Percentiles rank a stretch among this genome's conserved stretches.
These are phyloP conservation scores for Lenzites betulinus DNA, from an alignment of 768 basidiomycete species.

Conservation along the genomic window DNA sequence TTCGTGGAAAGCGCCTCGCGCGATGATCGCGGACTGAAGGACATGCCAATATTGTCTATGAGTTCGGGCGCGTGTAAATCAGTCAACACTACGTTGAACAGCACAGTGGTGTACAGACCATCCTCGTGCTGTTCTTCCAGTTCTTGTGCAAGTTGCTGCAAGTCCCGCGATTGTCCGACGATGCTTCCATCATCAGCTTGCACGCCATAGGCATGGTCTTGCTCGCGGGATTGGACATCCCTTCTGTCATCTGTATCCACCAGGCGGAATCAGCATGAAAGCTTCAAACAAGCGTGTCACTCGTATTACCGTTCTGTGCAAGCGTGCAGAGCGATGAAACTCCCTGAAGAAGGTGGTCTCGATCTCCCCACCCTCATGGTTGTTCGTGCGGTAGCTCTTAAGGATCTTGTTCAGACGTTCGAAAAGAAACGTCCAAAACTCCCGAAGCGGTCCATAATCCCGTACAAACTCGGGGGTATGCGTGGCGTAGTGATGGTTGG, in stretches of 20 bases:
- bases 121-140: neutral
- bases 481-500: conserved; percentile 41
- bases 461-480: conserved; percentile 31
- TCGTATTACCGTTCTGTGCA: conserved; percentile 18
- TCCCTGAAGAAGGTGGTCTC: conserved; percentile 33
- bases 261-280: neutral
- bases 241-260: neutral
- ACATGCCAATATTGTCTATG: neutral
- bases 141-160: neutral
- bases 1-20: neutral
- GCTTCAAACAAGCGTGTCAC: neutral
- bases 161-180: neutral
- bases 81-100: neutral
- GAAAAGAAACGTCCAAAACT: conserved; percentile 38
- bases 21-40: neutral
- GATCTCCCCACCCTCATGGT: conserved; percentile 31
- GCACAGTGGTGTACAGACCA: neutral
- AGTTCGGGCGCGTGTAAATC: neutral
- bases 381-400: conserved; percentile 31
- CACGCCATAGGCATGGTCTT: neutral
- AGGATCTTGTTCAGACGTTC: conserved; percentile 37
- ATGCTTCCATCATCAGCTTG: neutral
- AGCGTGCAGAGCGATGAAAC: conserved; percentile 17
- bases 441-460: conserved; percentile 39
- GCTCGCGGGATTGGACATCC: neutral